phyloP scores from a whole-genome alignment of 495 filamentous ascomycete genomes.

The Aspergillus diversus region DNA sequence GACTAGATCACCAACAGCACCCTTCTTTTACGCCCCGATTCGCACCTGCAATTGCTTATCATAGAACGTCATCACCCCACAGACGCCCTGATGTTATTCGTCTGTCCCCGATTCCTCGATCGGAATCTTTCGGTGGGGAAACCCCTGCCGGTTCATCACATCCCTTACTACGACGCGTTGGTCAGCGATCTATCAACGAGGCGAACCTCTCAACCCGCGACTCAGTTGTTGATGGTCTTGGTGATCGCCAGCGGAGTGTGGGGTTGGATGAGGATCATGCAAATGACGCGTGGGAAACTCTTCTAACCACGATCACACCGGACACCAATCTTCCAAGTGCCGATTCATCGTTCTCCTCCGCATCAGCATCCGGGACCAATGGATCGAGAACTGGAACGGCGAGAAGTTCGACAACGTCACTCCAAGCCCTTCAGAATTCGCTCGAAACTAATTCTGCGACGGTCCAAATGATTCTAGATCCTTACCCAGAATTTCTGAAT shows the following conservation, averaged over 20 bases:
- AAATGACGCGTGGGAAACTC: slow-evolving; percentile 73
- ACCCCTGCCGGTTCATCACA: slow-evolving; percentile 15
- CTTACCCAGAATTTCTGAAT: slow-evolving; percentile 46
- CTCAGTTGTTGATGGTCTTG: slow-evolving; percentile 67
- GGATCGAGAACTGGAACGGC: slow-evolving; percentile 31
- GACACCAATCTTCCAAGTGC: slow-evolving; percentile 80
- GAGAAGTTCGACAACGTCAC: slow-evolving; percentile 43
- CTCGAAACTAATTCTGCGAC: slow-evolving; percentile 25
- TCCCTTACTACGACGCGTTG: slow-evolving; percentile 28
- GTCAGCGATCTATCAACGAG: slow-evolving; percentile 34
- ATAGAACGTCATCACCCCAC: slow-evolving; percentile 31
- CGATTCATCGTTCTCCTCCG: slow-evolving; percentile 78
- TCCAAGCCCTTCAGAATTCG: slow-evolving; percentile 31
- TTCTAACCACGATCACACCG: slow-evolving; percentile 77
- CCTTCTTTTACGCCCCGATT: slow-evolving; percentile 49
- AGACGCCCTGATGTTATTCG: slow-evolving; percentile 27
- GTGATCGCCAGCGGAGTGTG: slow-evolving; percentile 79
- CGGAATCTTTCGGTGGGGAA: slow-evolving; percentile 28
- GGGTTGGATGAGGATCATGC: slow-evolving; percentile 68
- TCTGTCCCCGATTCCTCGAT: slow-evolving; percentile 31
- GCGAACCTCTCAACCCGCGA: slow-evolving; percentile 28
- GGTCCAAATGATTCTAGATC: slow-evolving; percentile 39
- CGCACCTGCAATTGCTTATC: slow-evolving; percentile 46
- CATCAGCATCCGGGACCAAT: slow-evolving; percentile 52
- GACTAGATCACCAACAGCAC: slow-evolving; percentile 24